phyloP scores from a whole-genome alignment of 148 eudicot species.

The Camellia lanceoleosa region DNA sequence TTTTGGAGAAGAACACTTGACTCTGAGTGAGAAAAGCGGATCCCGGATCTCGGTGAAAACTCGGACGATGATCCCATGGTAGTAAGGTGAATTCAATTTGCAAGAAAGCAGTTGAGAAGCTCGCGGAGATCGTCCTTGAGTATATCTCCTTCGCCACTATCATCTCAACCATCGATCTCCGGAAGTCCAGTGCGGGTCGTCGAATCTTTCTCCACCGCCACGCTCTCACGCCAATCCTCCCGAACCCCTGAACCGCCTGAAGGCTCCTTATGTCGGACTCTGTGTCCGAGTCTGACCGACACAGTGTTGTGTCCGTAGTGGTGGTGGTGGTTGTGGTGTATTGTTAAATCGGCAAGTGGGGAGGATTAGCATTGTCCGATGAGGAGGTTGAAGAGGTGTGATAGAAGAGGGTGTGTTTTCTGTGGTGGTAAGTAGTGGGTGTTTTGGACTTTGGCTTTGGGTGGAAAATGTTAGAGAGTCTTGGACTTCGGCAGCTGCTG shows the following conservation, averaged over 20 bases:
- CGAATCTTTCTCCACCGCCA: constrained; percentile 94
- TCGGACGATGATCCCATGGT: constrained; percentile 68
- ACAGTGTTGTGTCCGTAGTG: no score
- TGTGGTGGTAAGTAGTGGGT: background rate
- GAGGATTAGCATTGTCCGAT: background rate
- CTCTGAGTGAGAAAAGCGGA: constrained; percentile 32
- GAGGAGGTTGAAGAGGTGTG: constrained; percentile 23
- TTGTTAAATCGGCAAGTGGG: constrained; percentile 10
- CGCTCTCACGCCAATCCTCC: constrained; percentile 53
- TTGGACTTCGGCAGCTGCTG: constrained; percentile 39
- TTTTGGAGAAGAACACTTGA: constrained; percentile 3
- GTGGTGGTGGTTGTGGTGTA: constrained; percentile 23
- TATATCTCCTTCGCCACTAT: constrained; percentile 81
- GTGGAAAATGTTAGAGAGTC: constrained; percentile 43
- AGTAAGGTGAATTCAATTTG: constrained; percentile 67
- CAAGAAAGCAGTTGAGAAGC: no score
- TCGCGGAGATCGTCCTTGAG: constrained; percentile 62
- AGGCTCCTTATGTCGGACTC: constrained; percentile 28
- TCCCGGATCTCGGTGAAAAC: constrained; percentile 96
- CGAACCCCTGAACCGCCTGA: constrained; percentile 48
- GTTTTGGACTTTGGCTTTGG: constrained; percentile 32
- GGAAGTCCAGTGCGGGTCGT: constrained; percentile 84
- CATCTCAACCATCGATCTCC: constrained; percentile 92
- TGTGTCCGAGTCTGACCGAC: constrained; percentile 19
- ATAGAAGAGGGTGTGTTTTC: background rate